Evolutionary conservation across 805 yeast species (phyloP).

Genomic region (Starmerella powellii): DNA sequence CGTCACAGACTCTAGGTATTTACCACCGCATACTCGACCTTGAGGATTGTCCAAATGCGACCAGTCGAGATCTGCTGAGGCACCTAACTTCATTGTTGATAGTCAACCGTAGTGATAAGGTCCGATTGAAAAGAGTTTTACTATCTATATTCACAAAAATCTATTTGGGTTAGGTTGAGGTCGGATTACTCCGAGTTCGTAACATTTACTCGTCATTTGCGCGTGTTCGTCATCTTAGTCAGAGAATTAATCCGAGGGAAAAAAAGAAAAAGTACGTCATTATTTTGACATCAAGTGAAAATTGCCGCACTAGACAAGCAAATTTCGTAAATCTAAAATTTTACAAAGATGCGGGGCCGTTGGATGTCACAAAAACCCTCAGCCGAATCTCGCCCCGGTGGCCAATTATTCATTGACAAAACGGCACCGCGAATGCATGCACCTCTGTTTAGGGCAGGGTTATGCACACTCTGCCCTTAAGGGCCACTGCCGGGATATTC

Average conservation of each 20-base stretch:
- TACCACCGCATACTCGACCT: constrained; percentile 22
- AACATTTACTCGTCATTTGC: neutral
- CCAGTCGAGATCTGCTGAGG: constrained; percentile 22
- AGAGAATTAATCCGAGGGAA: neutral
- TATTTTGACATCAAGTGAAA: neutral
- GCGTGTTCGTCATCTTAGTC: too few species aligned
- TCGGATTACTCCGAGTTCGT: neutral
- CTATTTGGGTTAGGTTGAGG: neutral
- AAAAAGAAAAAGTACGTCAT: neutral
- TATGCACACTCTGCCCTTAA: too few species aligned
- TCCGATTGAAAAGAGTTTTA: neutral
- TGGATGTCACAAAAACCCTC: too few species aligned
- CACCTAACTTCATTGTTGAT: constrained; percentile 15
- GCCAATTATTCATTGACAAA: too few species aligned
- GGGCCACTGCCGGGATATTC: too few species aligned
- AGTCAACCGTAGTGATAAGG: neutral
- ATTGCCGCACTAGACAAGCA: too few species aligned
- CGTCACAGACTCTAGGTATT: constrained; percentile 14
- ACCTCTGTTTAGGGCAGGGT: too few species aligned
- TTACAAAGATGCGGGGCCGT: too few species aligned
- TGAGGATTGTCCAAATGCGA: constrained; percentile 18
- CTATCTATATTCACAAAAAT: constrained; percentile 1
- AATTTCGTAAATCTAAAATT: too few species aligned
- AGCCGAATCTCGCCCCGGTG: too few species aligned
- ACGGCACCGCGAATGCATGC: too few species aligned